Evolutionary conservation across 305 asterid genomes (phyloP), one percentile per base, ranked within the genome.

Genomic region (Fraxinus albicans): DNA sequence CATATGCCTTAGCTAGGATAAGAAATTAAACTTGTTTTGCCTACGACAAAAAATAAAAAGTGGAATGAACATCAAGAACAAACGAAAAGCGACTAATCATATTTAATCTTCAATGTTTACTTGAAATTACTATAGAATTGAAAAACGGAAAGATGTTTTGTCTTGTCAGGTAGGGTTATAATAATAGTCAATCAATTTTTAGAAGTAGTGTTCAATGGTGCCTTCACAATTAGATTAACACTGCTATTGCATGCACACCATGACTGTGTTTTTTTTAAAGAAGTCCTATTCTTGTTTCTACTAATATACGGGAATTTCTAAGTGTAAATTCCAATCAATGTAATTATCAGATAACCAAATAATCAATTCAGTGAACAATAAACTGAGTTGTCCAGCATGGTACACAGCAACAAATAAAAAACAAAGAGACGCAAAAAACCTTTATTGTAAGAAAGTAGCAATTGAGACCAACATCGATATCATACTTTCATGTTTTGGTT

Each of bases 381-480:
- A 27, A 65, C 35, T 3, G 17, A 1, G 35, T 65, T 65, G n/a
- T n/a, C 35, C 17, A 65, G 34, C 17, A 65, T 65, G 25, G 6
- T 1, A 19, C 33, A 63, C 31, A 3, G 15, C n/a, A 65, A 25
- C 34, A 25, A 2, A 60, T 1, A 74, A 80, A 73, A 58, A 80
- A 69, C 77, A 77, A 73, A 34, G 31, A 70, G 77, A 44, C 10
- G 9, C 38, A 17, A 2, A 80, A 25, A 25, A 25, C n/a, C n/a
- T n/a, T n/a, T n/a, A 25, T 79, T 42, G 47, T 17, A 44, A 72
- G 77, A 29, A 80, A 70, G 50, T 33, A 44, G 75, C 72, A 67
- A 72, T 40, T n/a, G n/a, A 55, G 25, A 75, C 65, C 15, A 69
- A 42, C 77, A 79, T 38, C 8, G 67, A 77, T n/a, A 79, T n/a